phyloP scores from a whole-genome alignment of 148 eudicot genomes.

The Arctostaphylos glauca region DNA sequence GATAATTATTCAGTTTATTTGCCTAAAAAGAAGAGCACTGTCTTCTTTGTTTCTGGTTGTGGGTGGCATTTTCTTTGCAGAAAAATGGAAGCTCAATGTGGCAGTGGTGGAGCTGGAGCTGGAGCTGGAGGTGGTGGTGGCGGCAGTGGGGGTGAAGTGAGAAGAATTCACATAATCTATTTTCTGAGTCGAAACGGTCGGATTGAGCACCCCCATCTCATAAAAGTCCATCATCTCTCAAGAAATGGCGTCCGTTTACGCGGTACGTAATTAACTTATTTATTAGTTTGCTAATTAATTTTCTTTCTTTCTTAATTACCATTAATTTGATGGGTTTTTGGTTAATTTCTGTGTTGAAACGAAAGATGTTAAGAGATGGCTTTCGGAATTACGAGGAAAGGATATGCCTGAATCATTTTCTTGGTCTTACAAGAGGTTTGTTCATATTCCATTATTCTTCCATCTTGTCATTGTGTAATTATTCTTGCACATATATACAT shows the following conservation, averaged over 20 bases:
- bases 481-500: neutral
- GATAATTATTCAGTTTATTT: neutral
- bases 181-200: constrained; percentile 51
- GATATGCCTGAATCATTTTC: constrained; percentile 53
- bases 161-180: constrained; percentile 47
- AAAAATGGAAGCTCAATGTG: constrained; percentile 14
- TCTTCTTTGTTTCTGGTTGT: constrained; percentile 4
- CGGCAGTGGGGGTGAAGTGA: constrained; percentile 33
- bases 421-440: constrained; percentile 63
- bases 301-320: neutral
- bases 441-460: neutral
- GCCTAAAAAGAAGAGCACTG: constrained; percentile 23
- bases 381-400: constrained; percentile 50
- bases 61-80: constrained; percentile 8
- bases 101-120: no score
- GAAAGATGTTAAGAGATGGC: constrained; percentile 61
- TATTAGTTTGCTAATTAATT: neutral
- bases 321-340: neutral
- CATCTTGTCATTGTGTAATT: neutral
- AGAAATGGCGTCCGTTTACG: constrained; percentile 45
- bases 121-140: constrained; percentile 15
- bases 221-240: constrained; percentile 51
- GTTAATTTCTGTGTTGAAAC: neutral
- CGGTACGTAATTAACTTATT: constrained; percentile 19
- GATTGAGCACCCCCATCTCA: constrained; percentile 57